Evolutionary conservation across 1,139 yeast genomes (phyloP), one percentile per base, ranked within the genome.

Genomic region (Meyerozyma elateridarum): DNA sequence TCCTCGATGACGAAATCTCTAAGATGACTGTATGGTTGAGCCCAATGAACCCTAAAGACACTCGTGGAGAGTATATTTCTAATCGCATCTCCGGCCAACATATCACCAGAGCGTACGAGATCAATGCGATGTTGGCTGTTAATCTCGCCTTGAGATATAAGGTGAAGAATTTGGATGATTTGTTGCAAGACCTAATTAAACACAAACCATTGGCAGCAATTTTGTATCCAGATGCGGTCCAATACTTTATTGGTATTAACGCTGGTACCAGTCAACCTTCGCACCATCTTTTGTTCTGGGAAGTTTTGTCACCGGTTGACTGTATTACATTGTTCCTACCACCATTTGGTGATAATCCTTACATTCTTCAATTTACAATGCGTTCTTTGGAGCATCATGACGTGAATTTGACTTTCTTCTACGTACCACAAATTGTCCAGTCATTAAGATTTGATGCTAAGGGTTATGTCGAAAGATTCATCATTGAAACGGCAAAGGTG

Each of bases 361-460:
- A 67, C 45, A 64, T 85, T 20, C 61, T 87, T 38, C 99, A 93
- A 55, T 91, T 80, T 51, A 82, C 95, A 19, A 84, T 91, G 83
- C 72, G 95, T 44, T 84, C 97, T 0, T 64, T 93, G 42, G 96
- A 89, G 55, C 71, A 79, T 20, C 95, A 87, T 50, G 95, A 88
- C 51, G 89, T 85, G 28, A 84, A 85, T 48, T 62, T 85, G 40
- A 85, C 96, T 0, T 93, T 93, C 63, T 93, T 93, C 57, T 93
- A 93, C 51, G 97, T 93, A 28, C 98, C 99, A 2, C 98, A 93
- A 55, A 87, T 93, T 56, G 98, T 93, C 12, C 99, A 93, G 58
- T 74, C 85, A 38, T 69, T 93, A 42, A 73, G 97, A 45, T 81
- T 80, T 54, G 98, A 91, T 54, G 62, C 60, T 5, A 66, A 75